Percentiles rank a stretch among this genome's conserved stretches.
Evolutionary conservation across 1,284 basidiomycete species (phyloP).

Genomic region (Anthracocystis panici-leucophaei): DNA sequence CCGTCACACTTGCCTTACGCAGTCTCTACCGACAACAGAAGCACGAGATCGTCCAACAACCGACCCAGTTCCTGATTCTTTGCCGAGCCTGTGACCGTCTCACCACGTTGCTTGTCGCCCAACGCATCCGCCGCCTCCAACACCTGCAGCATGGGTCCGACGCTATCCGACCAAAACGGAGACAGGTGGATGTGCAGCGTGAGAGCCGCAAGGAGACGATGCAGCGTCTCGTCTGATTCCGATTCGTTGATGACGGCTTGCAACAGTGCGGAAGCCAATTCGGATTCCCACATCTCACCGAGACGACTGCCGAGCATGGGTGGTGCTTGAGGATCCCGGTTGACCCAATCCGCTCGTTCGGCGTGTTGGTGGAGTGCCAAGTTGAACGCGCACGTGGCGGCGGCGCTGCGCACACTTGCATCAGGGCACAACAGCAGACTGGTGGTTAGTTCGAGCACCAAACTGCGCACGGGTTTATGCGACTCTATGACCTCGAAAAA

Average conservation of each 20-base stretch:
- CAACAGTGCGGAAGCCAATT: constrained; percentile 81
- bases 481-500: constrained; percentile 73
- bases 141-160: constrained; percentile 79
- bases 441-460: constrained; percentile 74
- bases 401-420: constrained; percentile 78
- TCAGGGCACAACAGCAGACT: constrained; percentile 78
- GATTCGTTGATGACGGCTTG: constrained; percentile 80
- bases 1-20: not conserved
- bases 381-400: constrained; percentile 84
- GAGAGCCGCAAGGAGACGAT: constrained; percentile 79
- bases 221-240: constrained; percentile 78
- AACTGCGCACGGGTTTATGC: constrained; percentile 72
- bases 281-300: constrained; percentile 78
- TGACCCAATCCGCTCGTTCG: constrained; percentile 38
- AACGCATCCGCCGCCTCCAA: constrained; percentile 71
- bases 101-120: constrained; percentile 5
- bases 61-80: constrained; percentile 27
- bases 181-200: constrained; percentile 79
- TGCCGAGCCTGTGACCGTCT: constrained; percentile 22
- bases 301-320: constrained; percentile 75
- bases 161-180: constrained; percentile 73
- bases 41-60: constrained; percentile 30
- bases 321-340: constrained; percentile 70
- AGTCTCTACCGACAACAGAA: constrained; percentile 19
- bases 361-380: constrained; percentile 71